A percentile compares a stretch with the other conserved stretches of the same genome.
Evolutionary conservation across 2,329 filamentous ascomycete species (phyloP).

Genomic region (Annulohypoxylon truncatum): DNA sequence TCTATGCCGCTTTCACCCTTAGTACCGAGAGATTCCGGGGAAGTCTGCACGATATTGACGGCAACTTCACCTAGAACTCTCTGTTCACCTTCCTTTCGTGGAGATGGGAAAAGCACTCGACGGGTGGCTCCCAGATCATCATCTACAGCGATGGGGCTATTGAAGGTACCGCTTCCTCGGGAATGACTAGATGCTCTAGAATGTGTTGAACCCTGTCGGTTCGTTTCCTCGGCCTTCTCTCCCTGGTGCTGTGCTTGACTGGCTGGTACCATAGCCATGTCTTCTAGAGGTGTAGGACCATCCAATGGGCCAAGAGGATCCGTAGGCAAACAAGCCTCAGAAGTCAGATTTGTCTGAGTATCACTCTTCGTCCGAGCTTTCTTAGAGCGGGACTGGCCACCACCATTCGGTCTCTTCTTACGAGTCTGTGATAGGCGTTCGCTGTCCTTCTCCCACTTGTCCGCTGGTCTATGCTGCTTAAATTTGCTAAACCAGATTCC

Average conservation of each 20-base stretch:
- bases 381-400: slow-evolving; percentile 57
- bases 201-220: slow-evolving; percentile 58
- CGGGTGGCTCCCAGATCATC: slow-evolving; percentile 69
- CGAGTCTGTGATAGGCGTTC: slow-evolving; percentile 64
- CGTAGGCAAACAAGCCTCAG: slow-evolving; percentile 65
- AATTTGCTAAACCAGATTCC: slow-evolving; percentile 95
- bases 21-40: slow-evolving; percentile 52
- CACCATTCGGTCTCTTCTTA: slow-evolving; percentile 60
- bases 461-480: slow-evolving; percentile 82
- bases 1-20: slow-evolving; percentile 51
- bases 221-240: slow-evolving; percentile 50
- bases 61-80: slow-evolving; percentile 71
- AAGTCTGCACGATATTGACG: slow-evolving; percentile 63
- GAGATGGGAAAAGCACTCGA: slow-evolving; percentile 81
- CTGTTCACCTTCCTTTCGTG: slow-evolving; percentile 71
- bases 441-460: slow-evolving; percentile 81
- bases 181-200: slow-evolving; percentile 62
- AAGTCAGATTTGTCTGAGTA: slow-evolving; percentile 58
- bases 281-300: slow-evolving; percentile 46
- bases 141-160: slow-evolving; percentile 67
- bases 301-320: slow-evolving; percentile 64
- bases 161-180: slow-evolving; percentile 65
- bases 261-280: slow-evolving; percentile 27
- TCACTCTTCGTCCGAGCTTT: slow-evolving; percentile 63
- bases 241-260: slow-evolving; percentile 48